A percentile compares a stretch with the other conserved stretches of the same genome.
These are phyloP conservation scores for Fusarium pseudocircinatum DNA, from an alignment of 2,329 filamentous ascomycete genomes.

Conservation along the genomic window DNA sequence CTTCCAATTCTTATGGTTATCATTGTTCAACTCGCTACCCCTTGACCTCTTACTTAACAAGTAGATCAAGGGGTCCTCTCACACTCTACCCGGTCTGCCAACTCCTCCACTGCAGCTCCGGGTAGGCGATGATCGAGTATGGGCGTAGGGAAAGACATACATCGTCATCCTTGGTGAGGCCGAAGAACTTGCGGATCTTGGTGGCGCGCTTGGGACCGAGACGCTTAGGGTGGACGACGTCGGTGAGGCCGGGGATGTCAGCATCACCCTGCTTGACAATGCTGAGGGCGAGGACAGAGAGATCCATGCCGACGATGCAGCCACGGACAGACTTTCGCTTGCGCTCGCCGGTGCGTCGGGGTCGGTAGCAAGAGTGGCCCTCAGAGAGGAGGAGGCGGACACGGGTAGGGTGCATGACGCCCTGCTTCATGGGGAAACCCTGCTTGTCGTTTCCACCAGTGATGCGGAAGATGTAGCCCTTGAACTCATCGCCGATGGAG, in stretches of 20 bases:
- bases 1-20: slow-evolving; percentile 26
- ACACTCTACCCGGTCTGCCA: slow-evolving; percentile 67
- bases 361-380: slow-evolving; percentile 99
- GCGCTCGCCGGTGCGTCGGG: slow-evolving; percentile 97
- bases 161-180: slow-evolving; percentile 99
- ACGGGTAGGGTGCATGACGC: slow-evolving; percentile 98
- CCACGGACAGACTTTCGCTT: slow-evolving; percentile 99
- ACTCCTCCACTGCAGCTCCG: slow-evolving; percentile 57
- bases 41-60: slow-evolving; percentile 11
- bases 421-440: slow-evolving; percentile 99
- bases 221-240: slow-evolving; percentile 98
- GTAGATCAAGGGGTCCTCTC: slow-evolving; percentile 54
- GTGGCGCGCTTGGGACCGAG: slow-evolving; percentile 99
- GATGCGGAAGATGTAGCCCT: slow-evolving; percentile 99
- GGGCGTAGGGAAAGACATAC: slow-evolving; percentile 76
- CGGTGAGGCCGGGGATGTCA: slow-evolving; percentile 96
- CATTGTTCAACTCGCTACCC: slow-evolving; percentile 38
- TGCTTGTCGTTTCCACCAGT: slow-evolving; percentile 99
- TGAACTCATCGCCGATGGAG: slow-evolving; percentile 98
- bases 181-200: slow-evolving; percentile 99
- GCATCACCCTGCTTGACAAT: slow-evolving; percentile 98
- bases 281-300: slow-evolving; percentile 91
- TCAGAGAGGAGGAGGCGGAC: slow-evolving; percentile 95
- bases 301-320: slow-evolving; percentile 97
- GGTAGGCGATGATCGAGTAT: slow-evolving; percentile 76